A percentile compares a stretch with the other conserved stretches of the same genome.
phyloP scores from a whole-genome alignment of 1,284 basidiomycete genomes.

The Ustilago sp. region DNA sequence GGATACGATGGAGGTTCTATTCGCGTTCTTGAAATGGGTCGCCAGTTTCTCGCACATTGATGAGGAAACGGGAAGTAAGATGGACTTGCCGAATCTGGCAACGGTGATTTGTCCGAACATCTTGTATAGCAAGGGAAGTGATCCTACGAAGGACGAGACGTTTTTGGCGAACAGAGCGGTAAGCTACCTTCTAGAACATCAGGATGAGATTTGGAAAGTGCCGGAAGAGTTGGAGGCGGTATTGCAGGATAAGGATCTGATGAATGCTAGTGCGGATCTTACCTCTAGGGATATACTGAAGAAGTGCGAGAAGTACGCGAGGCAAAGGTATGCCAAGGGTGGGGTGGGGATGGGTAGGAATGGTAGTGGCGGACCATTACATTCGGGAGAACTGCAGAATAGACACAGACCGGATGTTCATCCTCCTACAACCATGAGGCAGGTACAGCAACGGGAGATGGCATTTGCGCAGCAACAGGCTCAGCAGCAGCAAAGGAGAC shows the following conservation, averaged over 20 bases:
- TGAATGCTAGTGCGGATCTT: slow-evolving; percentile 60
- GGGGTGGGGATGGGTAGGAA: slow-evolving; percentile 29
- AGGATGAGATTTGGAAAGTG: slow-evolving; percentile 81
- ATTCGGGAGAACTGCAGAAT: slow-evolving; percentile 48
- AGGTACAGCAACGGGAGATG: slow-evolving; percentile 46
- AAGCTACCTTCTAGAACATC: slow-evolving; percentile 81
- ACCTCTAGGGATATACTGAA: slow-evolving; percentile 63
- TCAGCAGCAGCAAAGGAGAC: slow-evolving; percentile 24
- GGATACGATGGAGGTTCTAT: slow-evolving; percentile 96
- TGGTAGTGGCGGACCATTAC: slow-evolving; percentile 40
- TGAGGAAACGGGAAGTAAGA: slow-evolving; percentile 97
- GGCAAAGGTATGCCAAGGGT: slow-evolving; percentile 17
- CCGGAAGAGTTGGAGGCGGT: slow-evolving; percentile 63
- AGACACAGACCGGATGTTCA: slow-evolving; percentile 55
- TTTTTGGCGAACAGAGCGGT: slow-evolving; percentile 82
- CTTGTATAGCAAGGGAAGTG: slow-evolving; percentile 83
- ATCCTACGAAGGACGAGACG: slow-evolving; percentile 91
- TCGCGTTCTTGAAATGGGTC: slow-evolving; percentile 99
- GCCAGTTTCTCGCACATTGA: slow-evolving; percentile 98
- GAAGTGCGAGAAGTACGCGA: slow-evolving; percentile 64
- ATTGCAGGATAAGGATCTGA: slow-evolving; percentile 64
- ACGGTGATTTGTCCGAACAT: slow-evolving; percentile 98
- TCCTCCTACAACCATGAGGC: slow-evolving; percentile 56
- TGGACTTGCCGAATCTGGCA: slow-evolving; percentile 97
- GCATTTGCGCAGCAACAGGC: slow-evolving; percentile 30